These are phyloP conservation scores for Umbelopsis ramanniana DNA, from an alignment of 192 early-diverging fungal genomes.

Conservation along the genomic window DNA sequence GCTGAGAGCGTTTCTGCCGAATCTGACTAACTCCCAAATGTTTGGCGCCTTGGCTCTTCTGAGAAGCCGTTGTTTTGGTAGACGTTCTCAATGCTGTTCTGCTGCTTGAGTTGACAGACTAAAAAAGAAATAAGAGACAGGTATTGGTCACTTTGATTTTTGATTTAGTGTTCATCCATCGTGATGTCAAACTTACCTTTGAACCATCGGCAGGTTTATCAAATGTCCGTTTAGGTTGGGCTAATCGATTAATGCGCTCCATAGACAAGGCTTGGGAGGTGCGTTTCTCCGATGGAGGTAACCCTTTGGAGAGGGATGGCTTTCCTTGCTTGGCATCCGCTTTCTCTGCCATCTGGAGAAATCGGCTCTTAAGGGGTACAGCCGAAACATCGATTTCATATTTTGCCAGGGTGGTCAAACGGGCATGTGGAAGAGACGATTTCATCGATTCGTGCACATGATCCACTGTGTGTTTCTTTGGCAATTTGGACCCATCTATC, in stretches of 20 bases:
- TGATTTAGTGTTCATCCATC: not conserved
- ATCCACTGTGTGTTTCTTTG: not conserved
- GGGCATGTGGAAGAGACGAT: not conserved
- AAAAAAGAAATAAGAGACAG: not conserved
- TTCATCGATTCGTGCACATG: conserved; percentile 10
- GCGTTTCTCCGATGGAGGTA: not conserved
- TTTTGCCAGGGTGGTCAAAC: not conserved
- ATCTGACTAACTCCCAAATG: not conserved
- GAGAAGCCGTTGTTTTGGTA: not conserved
- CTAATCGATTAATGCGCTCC: conserved; percentile 9
- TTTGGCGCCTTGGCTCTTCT: not conserved
- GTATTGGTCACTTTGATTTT: not conserved
- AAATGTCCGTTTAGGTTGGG: not conserved
- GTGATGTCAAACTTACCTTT: not conserved
- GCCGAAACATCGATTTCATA: not conserved
- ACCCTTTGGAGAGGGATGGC: not conserved
- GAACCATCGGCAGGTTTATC: not conserved
- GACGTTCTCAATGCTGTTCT: not conserved
- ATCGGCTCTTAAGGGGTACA: not conserved
- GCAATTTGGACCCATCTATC: not conserved
- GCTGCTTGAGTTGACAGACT: not conserved
- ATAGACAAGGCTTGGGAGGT: not conserved
- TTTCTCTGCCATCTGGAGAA: conserved; percentile 18
- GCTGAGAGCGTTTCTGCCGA: conserved; percentile 3
- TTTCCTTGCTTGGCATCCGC: not conserved